phyloP scores from a whole-genome alignment of 148 eudicot species.

The Rhododendron simsii region DNA sequence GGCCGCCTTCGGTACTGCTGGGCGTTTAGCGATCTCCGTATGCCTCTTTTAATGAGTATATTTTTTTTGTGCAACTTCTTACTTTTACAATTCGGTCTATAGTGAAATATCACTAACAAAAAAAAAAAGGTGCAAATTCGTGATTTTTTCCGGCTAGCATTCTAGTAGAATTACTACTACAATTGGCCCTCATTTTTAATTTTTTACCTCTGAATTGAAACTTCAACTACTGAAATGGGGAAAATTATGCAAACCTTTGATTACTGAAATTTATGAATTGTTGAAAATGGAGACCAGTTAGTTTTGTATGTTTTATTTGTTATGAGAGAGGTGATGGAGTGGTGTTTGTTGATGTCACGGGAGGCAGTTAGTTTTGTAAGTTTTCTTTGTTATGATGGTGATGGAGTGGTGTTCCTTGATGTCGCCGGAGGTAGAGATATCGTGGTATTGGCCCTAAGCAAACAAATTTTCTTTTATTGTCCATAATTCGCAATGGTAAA shows the following conservation, averaged over 20 bases:
- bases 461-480: too few relatives aligned
- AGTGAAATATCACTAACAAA: background rate
- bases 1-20: conserved; percentile 84
- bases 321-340: background rate
- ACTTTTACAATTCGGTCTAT: background rate
- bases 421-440: background rate
- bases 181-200: background rate
- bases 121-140: background rate
- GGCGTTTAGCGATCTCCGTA: conserved; percentile 80
- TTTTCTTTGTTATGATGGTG: background rate
- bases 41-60: conserved; percentile 3
- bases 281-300: background rate
- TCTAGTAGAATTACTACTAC: background rate
- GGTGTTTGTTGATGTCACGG: background rate
- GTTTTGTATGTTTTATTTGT: background rate
- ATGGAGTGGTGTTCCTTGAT: background rate
- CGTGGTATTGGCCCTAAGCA: background rate
- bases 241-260: too few relatives aligned
- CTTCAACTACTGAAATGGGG: background rate
- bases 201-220: background rate
- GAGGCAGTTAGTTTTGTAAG: background rate
- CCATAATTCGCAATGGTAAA: too few relatives aligned
- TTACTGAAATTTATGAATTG: background rate
- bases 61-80: background rate
- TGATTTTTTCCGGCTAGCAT: too few relatives aligned